phyloP scores from a whole-genome alignment of 202 grass and related monocot species.

The Alloteropsis angusta region DNA sequence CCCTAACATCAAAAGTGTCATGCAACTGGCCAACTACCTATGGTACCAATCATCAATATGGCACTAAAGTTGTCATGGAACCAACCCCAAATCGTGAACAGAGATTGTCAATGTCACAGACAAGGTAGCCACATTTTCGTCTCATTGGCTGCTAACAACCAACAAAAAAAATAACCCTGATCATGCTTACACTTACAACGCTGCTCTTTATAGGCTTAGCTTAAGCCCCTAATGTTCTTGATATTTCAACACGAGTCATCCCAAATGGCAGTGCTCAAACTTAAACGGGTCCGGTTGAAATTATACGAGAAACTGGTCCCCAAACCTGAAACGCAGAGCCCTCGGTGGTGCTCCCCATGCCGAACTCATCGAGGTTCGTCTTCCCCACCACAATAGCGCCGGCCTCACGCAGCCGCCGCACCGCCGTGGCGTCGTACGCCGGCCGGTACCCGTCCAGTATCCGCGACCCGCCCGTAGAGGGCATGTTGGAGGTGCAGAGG shows the following conservation, averaged over 20 bases:
- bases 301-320: neutral
- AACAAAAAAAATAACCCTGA: neutral
- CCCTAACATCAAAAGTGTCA: neutral
- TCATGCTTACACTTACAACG: neutral
- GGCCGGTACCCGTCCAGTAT: constrained; percentile 82
- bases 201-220: no score
- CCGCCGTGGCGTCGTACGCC: constrained; percentile 79
- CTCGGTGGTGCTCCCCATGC: constrained; percentile 96
- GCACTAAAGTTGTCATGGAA: neutral
- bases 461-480: constrained; percentile 76
- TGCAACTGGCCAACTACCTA: neutral
- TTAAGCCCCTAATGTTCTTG: neutral
- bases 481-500: constrained; percentile 78
- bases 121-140: neutral
- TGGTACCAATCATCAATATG: neutral
- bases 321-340: constrained; percentile 80
- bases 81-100: neutral
- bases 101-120: neutral
- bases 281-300: neutral
- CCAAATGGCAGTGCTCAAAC: neutral
- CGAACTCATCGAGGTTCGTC: constrained; percentile 90
- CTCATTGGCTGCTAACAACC: neutral
- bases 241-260: neutral
- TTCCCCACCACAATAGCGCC: constrained; percentile 82
- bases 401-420: constrained; percentile 59